Base-by-base conservation (phyloP, 2,329 filamentous ascomycete species). In the Ophiosphaerella herpotricha region DNA sequence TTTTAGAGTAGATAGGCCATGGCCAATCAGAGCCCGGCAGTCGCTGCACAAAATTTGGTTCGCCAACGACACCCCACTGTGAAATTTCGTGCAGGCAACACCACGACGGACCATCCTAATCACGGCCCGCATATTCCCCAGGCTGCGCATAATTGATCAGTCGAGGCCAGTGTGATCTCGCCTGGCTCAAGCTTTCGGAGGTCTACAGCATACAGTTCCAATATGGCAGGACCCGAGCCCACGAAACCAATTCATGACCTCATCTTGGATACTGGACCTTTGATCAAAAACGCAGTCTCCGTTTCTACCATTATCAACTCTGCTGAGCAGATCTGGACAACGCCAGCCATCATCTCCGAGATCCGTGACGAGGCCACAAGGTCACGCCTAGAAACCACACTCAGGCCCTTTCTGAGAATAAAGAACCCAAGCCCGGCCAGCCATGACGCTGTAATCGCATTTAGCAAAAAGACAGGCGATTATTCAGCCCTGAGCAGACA, bases 251-350 rank as follows among this genome's bases (percentile, higher is more conserved):
- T 96, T 42, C 86, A 95, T 76, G 88, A 87, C 46, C 84, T 97
- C 43, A 83, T 97, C 24, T 82, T 99, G 60, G 94, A 99, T 70
- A 89, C 94, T 3, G 93, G 92, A 23, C 91, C 93, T 7, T 85
- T 99, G 53, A 92, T 99, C 73, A 93, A 93, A 71, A 97, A 97
- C 76, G 88, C 94, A 58, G 91, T 93, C 11, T 80, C 90, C 9
- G 84, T 94, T 21, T 95, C 90, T 39, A 90, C 89, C 0, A 84
- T 99, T 9, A 79, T 96, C 43, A 82, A 84, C 33, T 86, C 90
- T 70, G 86, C 91, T 40, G 87, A 94, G 37, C 60, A 70, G 38
- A 58, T 72, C 4, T 73, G 63, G 66, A 97, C 91, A 1, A 89
- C 93, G 0, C 91, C 92, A 0, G 86, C 88, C 7, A 91, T 99